Percentiles rank a stretch among this genome's conserved stretches.
phyloP scores from a whole-genome alignment of 2,329 filamentous ascomycete genomes.

The Fusarium ambrosium region DNA sequence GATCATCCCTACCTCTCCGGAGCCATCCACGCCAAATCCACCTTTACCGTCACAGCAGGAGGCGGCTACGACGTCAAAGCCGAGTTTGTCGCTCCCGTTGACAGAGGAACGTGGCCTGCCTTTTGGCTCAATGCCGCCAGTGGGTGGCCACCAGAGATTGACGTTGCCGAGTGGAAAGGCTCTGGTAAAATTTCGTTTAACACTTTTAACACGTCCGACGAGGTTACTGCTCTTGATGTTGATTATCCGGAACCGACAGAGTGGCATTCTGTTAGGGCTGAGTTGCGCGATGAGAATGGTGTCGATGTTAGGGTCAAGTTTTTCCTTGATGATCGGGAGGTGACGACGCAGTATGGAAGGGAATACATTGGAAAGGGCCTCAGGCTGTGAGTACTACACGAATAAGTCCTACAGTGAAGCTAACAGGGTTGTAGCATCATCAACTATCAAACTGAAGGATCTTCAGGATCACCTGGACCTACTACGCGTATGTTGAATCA shows the following conservation, averaged over 20 bases:
- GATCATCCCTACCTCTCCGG: slow-evolving; percentile 34
- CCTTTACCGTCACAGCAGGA: slow-evolving; percentile 24
- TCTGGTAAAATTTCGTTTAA: slow-evolving; percentile 38
- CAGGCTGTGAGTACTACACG: slow-evolving; percentile 18
- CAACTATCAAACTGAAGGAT: slow-evolving; percentile 37
- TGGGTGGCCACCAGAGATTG: slow-evolving; percentile 37
- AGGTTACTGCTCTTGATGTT: slow-evolving; percentile 26
- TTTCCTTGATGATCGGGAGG: slow-evolving; percentile 31
- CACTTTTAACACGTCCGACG: slow-evolving; percentile 34
- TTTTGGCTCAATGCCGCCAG: slow-evolving; percentile 39
- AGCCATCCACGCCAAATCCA: slow-evolving; percentile 34
- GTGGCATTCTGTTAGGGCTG: slow-evolving; percentile 37
- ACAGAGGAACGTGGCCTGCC: slow-evolving; percentile 28
- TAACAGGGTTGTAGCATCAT: slow-evolving; percentile 17
- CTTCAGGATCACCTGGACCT: slow-evolving; percentile 32
- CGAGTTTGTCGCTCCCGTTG: slow-evolving; percentile 34
- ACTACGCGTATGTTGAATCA: slow-evolving; percentile 8
- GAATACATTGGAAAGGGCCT: slow-evolving; percentile 33
- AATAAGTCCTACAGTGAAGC: neutral
- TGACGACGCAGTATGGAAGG: slow-evolving; percentile 34
- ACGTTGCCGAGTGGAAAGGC: slow-evolving; percentile 38
- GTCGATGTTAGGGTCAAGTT: slow-evolving; percentile 37
- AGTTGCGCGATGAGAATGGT: slow-evolving; percentile 36
- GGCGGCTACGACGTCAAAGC: slow-evolving; percentile 34
- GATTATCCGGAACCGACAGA: slow-evolving; percentile 26